Conservation (phyloP, 352 stramenopile species). For the Globisporangium camurandrum region DNA sequence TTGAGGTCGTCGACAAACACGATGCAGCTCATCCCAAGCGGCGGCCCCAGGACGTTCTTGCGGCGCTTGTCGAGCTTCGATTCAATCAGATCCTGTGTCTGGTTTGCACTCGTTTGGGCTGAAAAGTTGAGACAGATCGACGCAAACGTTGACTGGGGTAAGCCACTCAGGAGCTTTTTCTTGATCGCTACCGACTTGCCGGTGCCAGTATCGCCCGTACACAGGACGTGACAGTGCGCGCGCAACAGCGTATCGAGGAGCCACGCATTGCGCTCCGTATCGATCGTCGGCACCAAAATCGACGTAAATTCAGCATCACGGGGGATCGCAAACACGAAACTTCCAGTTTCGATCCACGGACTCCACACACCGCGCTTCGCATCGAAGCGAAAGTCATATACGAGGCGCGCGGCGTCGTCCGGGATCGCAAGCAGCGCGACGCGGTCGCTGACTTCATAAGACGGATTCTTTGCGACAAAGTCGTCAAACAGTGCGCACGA, state of each 20-base stretch:
- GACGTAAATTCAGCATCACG: slow-evolving; percentile 75
- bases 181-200: slow-evolving; percentile 92
- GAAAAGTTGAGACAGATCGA: slow-evolving; percentile 92
- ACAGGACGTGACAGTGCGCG: slow-evolving; percentile 88
- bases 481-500: slow-evolving; percentile 61
- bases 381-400: slow-evolving; percentile 92
- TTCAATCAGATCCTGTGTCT: slow-evolving; percentile 93
- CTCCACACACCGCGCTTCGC: slow-evolving; percentile 74
- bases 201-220: slow-evolving; percentile 90
- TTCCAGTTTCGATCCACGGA: slow-evolving; percentile 56
- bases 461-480: slow-evolving; percentile 82
- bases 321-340: slow-evolving; percentile 47
- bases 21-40: slow-evolving; percentile 85
- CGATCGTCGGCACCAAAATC: slow-evolving; percentile 91
- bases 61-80: slow-evolving; percentile 91
- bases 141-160: slow-evolving; percentile 74
- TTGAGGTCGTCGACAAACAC: slow-evolving; percentile 94
- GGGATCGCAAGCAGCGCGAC: slow-evolving; percentile 35
- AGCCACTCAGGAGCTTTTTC: slow-evolving; percentile 84
- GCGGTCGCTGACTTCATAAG: slow-evolving; percentile 38
- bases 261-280: slow-evolving; percentile 90
- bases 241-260: slow-evolving; percentile 85
- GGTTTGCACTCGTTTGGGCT: slow-evolving; percentile 89
- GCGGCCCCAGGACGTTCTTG: slow-evolving; percentile 88
- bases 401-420: slow-evolving; percentile 52